Evolutionary conservation across 2,329 filamentous ascomycete genomes (phyloP), one percentile per base, ranked within the genome.

Genomic region (Ascochyta lentis): DNA sequence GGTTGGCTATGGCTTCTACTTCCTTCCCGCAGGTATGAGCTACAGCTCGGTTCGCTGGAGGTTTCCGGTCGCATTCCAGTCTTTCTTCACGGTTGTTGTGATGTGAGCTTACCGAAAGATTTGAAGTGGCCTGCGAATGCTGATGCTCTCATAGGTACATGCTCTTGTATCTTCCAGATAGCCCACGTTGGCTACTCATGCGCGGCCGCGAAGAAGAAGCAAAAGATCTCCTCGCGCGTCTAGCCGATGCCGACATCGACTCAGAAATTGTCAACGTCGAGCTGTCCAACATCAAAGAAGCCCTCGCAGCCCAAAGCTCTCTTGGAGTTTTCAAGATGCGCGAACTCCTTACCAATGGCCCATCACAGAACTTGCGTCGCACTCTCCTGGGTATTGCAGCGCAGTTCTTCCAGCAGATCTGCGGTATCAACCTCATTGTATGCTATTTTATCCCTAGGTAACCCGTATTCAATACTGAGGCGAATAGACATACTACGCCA

Each of bases 61-160:
- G 8, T 76, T 88, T 19, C 82, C 85, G 0, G 84, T 83, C 6
- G 81, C 81, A 0, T 66, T 86, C 9, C 82, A 84, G 0, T 84
- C 84, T 0, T 74, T 87, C 33, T 82, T 87, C 54, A 83, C 83
- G 0, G 81, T 86, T 0, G 78, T 82, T 54, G 74, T 87, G 2
- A 31, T 31, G 29, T 31, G 29, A 31, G 29, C 6, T 31, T 31
- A 5, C 12, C 12, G 4, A 12, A 6, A 13, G 4, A 15, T 13
- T 12, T 31, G 10, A 31, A 13, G 29, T 15, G 29, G 12, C 29
- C 10, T 13, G 10, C 4, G 10, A 3, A 19, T 22, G 26, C 43
- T 53, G 23, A 53, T 29, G 10, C 23, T 8, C 1, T 3, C 1
- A n/a, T 23, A 53, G 49, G 79, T 9, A 81, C 82, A 63, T 75